Evolutionary conservation across 108 stramenopile species (phyloP).

Genomic region (Nitzschia putrida): DNA sequence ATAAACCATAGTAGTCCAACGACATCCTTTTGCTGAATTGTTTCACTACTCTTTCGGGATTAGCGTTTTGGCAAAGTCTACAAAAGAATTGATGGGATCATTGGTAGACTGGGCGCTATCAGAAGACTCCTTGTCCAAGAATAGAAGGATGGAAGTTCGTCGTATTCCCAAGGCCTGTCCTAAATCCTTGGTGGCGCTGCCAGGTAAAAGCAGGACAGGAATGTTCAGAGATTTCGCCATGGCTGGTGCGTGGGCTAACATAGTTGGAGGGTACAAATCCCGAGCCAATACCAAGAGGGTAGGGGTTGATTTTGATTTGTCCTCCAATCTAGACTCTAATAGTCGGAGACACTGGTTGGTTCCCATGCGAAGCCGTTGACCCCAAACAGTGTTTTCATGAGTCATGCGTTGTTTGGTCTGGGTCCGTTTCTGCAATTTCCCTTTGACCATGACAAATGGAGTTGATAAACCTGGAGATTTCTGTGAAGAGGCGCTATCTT

Average conservation of each 20-base stretch:
- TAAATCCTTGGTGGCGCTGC: constrained; percentile 65
- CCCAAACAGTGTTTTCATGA: constrained; percentile 15
- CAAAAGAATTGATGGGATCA: constrained; percentile 10
- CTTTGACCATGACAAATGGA: constrained; percentile 18
- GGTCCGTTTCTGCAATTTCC: constrained; percentile 12
- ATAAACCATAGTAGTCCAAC: no score
- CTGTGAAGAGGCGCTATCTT: no score
- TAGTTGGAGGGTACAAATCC: constrained; percentile 68
- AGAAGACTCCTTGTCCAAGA: constrained; percentile 25
- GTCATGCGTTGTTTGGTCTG: not conserved
- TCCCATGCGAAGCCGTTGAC: constrained; percentile 48
- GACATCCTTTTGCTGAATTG: no score
- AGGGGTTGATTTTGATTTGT: constrained; percentile 10
- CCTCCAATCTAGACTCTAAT: constrained; percentile 35
- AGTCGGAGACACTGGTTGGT: constrained; percentile 69
- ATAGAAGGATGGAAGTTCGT: constrained; percentile 50
- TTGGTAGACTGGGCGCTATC: not conserved
- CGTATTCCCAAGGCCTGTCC: constrained; percentile 51
- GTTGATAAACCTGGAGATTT: no score
- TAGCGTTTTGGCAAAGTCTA: constrained; percentile 8
- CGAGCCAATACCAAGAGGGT: constrained; percentile 52
- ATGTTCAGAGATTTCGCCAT: constrained; percentile 36
- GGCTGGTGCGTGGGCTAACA: constrained; percentile 56
- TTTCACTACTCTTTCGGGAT: not conserved
- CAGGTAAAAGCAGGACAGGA: constrained; percentile 58